phyloP scores from a whole-genome alignment of 768 basidiomycete species.

The Amylocystis lapponica region DNA sequence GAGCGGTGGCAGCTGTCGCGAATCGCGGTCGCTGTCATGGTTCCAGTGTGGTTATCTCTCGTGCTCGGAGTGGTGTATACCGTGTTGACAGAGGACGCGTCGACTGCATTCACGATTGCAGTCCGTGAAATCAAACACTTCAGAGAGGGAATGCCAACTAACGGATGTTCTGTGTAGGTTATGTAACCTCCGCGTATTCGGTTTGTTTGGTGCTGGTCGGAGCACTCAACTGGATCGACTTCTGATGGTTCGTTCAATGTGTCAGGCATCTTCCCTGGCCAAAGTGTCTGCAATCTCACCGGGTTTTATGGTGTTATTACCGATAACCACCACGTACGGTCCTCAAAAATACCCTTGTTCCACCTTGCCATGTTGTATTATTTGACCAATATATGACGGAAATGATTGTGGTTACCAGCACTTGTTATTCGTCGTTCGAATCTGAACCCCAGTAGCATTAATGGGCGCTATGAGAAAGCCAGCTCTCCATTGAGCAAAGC shows the following conservation, averaged over 20 bases:
- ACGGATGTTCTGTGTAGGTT: neutral
- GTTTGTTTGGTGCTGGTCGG: constrained; percentile 4
- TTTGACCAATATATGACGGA: neutral
- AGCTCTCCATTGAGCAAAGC: too few relatives aligned
- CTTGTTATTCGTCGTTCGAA: too few relatives aligned
- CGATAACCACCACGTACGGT: neutral
- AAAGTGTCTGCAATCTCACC: neutral
- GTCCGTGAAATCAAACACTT: neutral
- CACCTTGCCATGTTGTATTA: too few relatives aligned
- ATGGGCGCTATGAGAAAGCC: neutral
- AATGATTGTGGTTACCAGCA: neutral
- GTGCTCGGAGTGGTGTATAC: constrained; percentile 4
- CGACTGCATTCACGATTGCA: constrained; percentile 11
- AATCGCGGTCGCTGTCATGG: constrained; percentile 5
- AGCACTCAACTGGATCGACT: constrained; percentile 2
- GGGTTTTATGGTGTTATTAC: neutral
- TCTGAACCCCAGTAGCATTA: neutral
- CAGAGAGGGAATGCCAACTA: neutral
- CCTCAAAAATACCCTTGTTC: neutral
- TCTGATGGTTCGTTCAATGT: neutral
- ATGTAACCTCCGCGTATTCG: constrained; percentile 7
- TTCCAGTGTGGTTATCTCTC: constrained; percentile 2
- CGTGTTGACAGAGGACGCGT: neutral
- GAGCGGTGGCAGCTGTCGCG: constrained; percentile 10
- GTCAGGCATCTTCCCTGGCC: neutral